Conservation (phyloP, 345 rosid species). For the Lagerstroemia speciosa region DNA sequence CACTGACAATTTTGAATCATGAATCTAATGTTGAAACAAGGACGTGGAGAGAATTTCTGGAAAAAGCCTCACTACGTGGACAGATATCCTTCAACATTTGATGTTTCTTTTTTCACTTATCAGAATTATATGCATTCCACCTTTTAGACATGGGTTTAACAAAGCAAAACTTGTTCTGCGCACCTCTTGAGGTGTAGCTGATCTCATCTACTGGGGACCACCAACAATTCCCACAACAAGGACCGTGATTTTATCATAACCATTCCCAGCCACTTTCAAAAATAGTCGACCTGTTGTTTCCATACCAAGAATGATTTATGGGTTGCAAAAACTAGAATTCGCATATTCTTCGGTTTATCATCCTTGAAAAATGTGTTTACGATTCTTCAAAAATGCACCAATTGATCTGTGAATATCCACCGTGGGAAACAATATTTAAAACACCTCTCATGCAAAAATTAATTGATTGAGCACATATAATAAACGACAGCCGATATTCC, state of each 20-base stretch:
- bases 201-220: not conserved
- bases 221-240: not conserved
- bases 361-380: not conserved
- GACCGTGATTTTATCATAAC: not conserved
- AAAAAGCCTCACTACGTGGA: not conserved
- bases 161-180: not conserved
- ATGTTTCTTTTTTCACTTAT: not conserved
- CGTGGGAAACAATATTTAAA: not conserved
- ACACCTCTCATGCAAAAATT: not conserved
- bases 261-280: not conserved
- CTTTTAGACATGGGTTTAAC: not conserved
- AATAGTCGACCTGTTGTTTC: not conserved
- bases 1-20: not conserved
- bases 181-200: not conserved
- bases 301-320: not conserved
- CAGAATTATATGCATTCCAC: not conserved
- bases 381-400: not conserved
- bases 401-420: not conserved
- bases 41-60: not conserved
- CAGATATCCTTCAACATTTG: not conserved
- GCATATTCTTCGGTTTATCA: not conserved
- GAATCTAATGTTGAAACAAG: not conserved
- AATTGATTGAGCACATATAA: not conserved
- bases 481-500: not conserved
- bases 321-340: not conserved